phyloP scores from a whole-genome alignment of 192 early-diverging fungal genomes.

The Coemansia sp. region DNA sequence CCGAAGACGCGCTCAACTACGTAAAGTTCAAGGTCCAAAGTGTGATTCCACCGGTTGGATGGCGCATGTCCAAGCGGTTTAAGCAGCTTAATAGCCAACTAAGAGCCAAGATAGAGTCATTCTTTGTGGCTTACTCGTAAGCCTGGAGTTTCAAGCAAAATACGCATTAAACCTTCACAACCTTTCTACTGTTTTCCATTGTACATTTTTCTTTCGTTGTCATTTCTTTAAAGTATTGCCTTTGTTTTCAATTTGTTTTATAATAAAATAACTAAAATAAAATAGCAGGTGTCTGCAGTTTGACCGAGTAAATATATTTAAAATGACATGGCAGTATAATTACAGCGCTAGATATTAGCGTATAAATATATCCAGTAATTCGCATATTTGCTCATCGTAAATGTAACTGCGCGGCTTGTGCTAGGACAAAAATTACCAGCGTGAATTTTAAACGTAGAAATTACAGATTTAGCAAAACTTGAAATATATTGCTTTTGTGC shows the following conservation, averaged over 20 bases:
- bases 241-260: conserved; percentile 5
- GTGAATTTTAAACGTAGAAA: neutral
- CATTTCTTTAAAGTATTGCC: neutral
- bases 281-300: neutral
- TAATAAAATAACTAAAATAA: neutral
- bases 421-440: neutral
- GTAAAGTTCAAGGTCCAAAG: conserved; percentile 24
- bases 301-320: neutral
- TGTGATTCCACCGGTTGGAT: conserved; percentile 14
- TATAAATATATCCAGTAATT: conserved; percentile 3
- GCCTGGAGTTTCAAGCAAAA: neutral
- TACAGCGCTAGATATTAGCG: conserved; percentile 1
- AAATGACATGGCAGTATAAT: neutral
- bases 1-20: conserved; percentile 11
- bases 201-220: neutral
- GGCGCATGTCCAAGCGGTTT: conserved; percentile 17
- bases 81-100: conserved; percentile 23
- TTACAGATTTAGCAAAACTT: neutral
- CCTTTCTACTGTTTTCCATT: neutral
- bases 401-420: neutral
- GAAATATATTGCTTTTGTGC: neutral
- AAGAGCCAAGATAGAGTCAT: conserved; percentile 26
- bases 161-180: neutral
- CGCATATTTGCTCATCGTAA: neutral
- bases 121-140: conserved; percentile 23